Evolutionary conservation across 768 basidiomycete genomes (phyloP).

Genomic region (Xerocomellus dryophilus): DNA sequence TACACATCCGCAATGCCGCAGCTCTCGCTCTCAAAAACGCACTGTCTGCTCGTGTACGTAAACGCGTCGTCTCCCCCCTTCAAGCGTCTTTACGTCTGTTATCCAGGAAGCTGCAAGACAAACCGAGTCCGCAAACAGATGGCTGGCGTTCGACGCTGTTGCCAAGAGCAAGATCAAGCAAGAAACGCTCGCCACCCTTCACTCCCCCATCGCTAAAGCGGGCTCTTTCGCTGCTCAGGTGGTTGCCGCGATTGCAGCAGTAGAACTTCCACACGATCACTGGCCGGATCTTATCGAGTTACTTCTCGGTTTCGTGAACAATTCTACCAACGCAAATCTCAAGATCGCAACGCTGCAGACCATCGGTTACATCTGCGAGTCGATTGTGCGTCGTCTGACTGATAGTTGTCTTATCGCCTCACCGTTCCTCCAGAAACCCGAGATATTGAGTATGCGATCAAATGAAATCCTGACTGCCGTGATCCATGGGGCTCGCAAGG

Average conservation of each 20-base stretch:
- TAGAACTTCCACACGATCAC: constrained; percentile 83
- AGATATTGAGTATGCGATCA: constrained; percentile 81
- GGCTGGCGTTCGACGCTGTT: constrained; percentile 70
- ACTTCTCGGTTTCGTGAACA: constrained; percentile 84
- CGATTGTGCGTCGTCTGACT: constrained; percentile 64
- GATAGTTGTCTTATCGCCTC: constrained; percentile 7
- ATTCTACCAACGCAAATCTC: constrained; percentile 64
- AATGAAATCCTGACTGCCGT: constrained; percentile 99
- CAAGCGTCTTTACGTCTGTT: constrained; percentile 15
- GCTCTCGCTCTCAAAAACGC: constrained; percentile 97
- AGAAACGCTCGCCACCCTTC: constrained; percentile 78
- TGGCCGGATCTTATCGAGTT: constrained; percentile 91
- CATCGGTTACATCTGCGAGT: constrained; percentile 97
- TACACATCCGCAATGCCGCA: constrained; percentile 90
- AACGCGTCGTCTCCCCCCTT: constrained; percentile 19
- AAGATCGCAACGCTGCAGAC: constrained; percentile 88
- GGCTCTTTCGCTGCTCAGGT: constrained; percentile 91
- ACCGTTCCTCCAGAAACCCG: constrained; percentile 68
- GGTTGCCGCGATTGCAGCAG: constrained; percentile 88
- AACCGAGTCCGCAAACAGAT: constrained; percentile 70
- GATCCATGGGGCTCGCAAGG: constrained; percentile 95
- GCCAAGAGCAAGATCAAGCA: constrained; percentile 84
- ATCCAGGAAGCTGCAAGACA: constrained; percentile 72
- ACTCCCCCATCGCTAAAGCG: constrained; percentile 64
- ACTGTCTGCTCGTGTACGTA: constrained; percentile 80